Evolutionary conservation across 192 early-diverging fungal genomes (phyloP), one percentile per base, ranked within the genome.

Genomic region (Backusella circina): DNA sequence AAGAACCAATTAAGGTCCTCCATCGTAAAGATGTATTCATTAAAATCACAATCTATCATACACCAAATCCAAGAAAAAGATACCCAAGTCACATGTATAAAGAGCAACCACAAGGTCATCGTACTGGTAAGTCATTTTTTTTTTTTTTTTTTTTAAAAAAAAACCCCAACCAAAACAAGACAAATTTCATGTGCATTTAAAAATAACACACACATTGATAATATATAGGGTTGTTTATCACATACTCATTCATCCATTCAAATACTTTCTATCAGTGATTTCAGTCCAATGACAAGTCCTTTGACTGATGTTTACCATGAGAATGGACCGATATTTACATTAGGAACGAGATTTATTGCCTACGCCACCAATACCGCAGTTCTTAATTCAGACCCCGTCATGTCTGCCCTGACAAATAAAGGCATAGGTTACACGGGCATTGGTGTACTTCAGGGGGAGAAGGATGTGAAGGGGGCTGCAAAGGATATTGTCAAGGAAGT

Each of bases 401-500:
- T 57, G 31, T 28, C 30, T 28, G 35, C 61, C 1, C 61, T 38
- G 33, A 38, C 39, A 26, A 65, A 69, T 38, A 61, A 61, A 26
- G 54, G 54, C 23, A 77, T 77, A 1, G 73, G 65, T 54, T 70
- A 76, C 21, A 70, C 73, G 36, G 61, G 75, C 26, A 57, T 76
- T 37, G 79, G 71, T 1, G 74, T 79, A 6, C 23, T 68, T 6
- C 67, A 78, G 65, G 71, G 80, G 2, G 83, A 79, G 47, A 81
- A 77, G 38, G 83, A 88, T 64, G 78, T 84, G 18, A 74, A 86
- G 78, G 86, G 85, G 44, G 77, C 88, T n/a, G 92, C 93, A 2
- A 87, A 87, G 54, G 92, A 91, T 31, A 90, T 94, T 21, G 93
- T 91, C n/a, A 94, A 94, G 61, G 94, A 95, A 73, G 85, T 94